These are phyloP conservation scores for Acanthamoeba culbertsoni DNA, from an alignment of 208 protist species.

Conservation along the genomic window DNA sequence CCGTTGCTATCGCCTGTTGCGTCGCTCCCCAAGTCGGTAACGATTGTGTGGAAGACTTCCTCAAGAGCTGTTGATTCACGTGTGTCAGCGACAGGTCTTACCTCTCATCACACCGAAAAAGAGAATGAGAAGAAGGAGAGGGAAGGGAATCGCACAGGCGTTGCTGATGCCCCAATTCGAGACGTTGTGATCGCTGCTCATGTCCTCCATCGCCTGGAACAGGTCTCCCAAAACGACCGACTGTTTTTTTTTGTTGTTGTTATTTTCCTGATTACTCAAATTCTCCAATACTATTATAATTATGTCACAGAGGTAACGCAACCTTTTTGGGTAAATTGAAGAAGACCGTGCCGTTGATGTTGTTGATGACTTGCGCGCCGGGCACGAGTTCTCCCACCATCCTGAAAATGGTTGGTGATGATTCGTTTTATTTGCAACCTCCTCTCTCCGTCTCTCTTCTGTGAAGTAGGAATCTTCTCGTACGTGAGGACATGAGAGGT, in stretches of 20 bases:
- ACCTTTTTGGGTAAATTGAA: conserved; percentile 39
- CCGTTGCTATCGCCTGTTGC: too few species aligned
- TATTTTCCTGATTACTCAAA: background rate
- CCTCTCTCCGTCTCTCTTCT: too few species aligned
- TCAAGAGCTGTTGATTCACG: background rate
- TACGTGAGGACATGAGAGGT: background rate
- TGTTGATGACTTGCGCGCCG: background rate
- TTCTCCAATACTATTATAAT: background rate
- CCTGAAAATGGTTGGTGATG: background rate
- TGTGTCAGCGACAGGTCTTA: background rate
- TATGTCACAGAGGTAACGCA: background rate
- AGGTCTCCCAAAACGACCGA: background rate
- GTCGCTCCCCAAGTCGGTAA: too few species aligned
- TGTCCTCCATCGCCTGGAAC: conserved; percentile 21
- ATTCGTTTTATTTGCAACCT: too few species aligned
- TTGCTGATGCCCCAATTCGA: conserved; percentile 73
- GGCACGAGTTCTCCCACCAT: conserved; percentile 22
- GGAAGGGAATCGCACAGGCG: background rate
- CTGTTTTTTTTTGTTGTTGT: background rate
- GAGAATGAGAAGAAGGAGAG: background rate
- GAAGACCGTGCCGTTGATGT: background rate
- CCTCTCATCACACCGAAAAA: background rate
- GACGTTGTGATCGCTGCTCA: background rate
- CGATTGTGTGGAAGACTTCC: conserved; percentile 42
- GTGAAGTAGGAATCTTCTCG: background rate